phyloP scores from a whole-genome alignment of 768 basidiomycete genomes.

The Rhizopogon salebrosus region DNA sequence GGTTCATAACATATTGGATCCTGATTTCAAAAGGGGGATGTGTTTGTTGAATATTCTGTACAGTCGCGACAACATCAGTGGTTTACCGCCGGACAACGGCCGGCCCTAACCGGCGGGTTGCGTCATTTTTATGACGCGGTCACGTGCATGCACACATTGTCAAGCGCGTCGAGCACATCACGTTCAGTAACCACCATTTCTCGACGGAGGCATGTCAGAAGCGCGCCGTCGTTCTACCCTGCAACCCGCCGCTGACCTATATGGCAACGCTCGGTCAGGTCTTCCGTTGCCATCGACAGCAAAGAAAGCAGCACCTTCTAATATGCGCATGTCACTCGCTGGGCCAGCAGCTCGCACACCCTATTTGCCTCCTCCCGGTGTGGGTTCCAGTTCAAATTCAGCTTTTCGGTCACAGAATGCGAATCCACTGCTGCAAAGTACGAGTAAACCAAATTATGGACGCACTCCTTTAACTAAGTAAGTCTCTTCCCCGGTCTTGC shows the following conservation, averaged over 20 bases:
- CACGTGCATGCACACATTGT: neutral
- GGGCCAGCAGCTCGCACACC: constrained; percentile 65
- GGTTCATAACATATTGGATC: too few species aligned
- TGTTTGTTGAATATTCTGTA: too few species aligned
- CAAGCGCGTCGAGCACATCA: constrained; percentile 6
- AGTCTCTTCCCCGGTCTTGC: constrained; percentile 6
- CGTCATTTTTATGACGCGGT: neutral
- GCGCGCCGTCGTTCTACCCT: constrained; percentile 52
- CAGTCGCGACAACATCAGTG: too few species aligned
- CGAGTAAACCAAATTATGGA: constrained; percentile 59
- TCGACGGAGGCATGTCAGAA: constrained; percentile 34
- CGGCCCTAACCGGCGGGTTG: too few species aligned
- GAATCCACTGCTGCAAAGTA: constrained; percentile 67
- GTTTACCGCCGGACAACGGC: too few species aligned
- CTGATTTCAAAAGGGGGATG: neutral
- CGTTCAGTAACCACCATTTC: constrained; percentile 2
- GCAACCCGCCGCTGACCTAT: constrained; percentile 46
- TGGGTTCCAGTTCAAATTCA: constrained; percentile 44
- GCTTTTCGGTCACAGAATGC: constrained; percentile 62
- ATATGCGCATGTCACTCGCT: constrained; percentile 67
- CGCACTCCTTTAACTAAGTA: constrained; percentile 74
- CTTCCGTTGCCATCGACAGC: constrained; percentile 71
- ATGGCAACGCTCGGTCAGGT: constrained; percentile 51
- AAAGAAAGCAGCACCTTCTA: constrained; percentile 55
- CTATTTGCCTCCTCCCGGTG: constrained; percentile 32